A percentile compares a stretch with the other conserved stretches of the same genome.
phyloP scores from a whole-genome alignment of 2,329 filamentous ascomycete genomes.

The Sphaceloma murrayae region DNA sequence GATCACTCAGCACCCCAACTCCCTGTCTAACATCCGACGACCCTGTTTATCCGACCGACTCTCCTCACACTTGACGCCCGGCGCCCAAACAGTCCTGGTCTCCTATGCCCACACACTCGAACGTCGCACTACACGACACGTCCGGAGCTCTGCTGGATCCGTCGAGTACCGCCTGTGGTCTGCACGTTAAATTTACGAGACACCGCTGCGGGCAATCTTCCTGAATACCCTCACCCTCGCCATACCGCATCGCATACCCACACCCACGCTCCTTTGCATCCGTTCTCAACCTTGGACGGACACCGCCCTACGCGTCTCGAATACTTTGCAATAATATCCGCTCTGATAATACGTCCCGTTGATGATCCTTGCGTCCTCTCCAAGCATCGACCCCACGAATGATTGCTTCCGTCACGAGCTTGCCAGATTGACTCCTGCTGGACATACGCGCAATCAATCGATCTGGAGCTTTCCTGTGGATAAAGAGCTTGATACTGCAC shows the following conservation, averaged over 20 bases:
- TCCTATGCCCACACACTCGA: constrained; percentile 2
- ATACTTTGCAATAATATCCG: constrained; percentile 9
- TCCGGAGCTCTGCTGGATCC: not conserved
- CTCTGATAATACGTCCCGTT: constrained; percentile 8
- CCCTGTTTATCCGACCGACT: constrained; percentile 10
- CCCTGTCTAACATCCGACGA: not conserved
- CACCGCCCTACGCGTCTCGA: not conserved
- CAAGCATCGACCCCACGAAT: constrained; percentile 10
- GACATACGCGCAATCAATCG: not conserved
- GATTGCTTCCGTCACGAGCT: constrained; percentile 2
- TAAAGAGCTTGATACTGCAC: constrained; percentile 1
- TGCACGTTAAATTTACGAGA: constrained; percentile 2
- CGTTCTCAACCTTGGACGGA: not conserved
- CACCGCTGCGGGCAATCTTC: constrained; percentile 4
- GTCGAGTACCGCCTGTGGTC: not conserved
- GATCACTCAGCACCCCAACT: constrained; percentile 10
- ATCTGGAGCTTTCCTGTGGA: not conserved
- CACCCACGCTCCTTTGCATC: constrained; percentile 13
- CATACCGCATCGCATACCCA: constrained; percentile 5
- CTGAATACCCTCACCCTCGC: constrained; percentile 1
- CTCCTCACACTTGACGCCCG: constrained; percentile 7
- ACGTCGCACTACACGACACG: constrained; percentile 13
- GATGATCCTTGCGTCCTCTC: constrained; percentile 12
- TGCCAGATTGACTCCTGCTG: not conserved
- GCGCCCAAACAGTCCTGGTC: constrained; percentile 4